Evolutionary conservation across 306 rosid species (phyloP).

Genomic region (Inga laurina): DNA sequence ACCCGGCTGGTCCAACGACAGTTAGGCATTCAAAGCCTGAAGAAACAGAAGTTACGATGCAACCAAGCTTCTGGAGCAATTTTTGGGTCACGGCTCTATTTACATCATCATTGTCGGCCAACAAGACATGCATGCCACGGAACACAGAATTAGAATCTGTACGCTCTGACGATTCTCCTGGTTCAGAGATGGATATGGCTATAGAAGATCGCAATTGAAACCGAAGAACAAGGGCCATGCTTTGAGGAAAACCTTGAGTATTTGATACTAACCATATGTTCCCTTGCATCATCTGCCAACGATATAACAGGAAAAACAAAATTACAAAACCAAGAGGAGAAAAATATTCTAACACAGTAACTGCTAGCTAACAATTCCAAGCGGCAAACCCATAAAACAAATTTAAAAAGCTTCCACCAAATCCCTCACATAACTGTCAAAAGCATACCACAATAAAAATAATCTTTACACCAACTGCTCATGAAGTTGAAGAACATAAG

Average conservation of each 20-base stretch:
- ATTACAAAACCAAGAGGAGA: slow-evolving; percentile 6
- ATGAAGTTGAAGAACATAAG: neutral
- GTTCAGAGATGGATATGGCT: slow-evolving; percentile 74
- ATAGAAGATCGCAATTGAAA: slow-evolving; percentile 79
- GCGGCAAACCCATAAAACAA: neutral
- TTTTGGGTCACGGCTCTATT: slow-evolving; percentile 86
- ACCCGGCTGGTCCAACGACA: slow-evolving; percentile 59
- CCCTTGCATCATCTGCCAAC: slow-evolving; percentile 95
- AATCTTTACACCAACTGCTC: neutral
- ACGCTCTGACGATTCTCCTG: slow-evolving; percentile 72
- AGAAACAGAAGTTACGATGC: slow-evolving; percentile 71
- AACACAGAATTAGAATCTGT: slow-evolving; percentile 68
- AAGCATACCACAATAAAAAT: neutral
- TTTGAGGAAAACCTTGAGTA: slow-evolving; percentile 75
- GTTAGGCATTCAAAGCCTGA: slow-evolving; percentile 91
- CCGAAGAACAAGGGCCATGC: slow-evolving; percentile 87
- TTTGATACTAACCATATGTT: slow-evolving; percentile 78
- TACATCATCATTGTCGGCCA: slow-evolving; percentile 84
- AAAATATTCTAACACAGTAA: neutral
- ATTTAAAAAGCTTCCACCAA: neutral
- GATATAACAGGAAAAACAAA: slow-evolving; percentile 18
- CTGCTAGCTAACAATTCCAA: neutral
- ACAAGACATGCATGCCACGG: slow-evolving; percentile 70
- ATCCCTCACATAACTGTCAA: neutral
- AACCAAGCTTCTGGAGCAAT: slow-evolving; percentile 90